Evolutionary conservation across 768 basidiomycete genomes (phyloP), one percentile per base, ranked within the genome.

Genomic region (Serendipita indica): DNA sequence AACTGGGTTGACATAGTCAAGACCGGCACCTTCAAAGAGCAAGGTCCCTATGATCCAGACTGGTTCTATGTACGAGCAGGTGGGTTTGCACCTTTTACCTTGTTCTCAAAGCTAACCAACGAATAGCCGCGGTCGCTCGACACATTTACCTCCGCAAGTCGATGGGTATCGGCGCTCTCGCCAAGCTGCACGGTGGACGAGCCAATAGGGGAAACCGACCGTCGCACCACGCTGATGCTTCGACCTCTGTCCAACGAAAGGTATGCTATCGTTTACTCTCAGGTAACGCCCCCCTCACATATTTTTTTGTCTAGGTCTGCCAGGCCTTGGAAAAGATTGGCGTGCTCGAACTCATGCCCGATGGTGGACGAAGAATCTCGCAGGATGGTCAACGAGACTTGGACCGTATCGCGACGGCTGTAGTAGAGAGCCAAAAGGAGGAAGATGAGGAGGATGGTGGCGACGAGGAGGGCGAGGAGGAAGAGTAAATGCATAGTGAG

Each of bases 141-240:
- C 94, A 97, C 84, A 96, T 97, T 74, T 98, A 99, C 81, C 87
- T 99, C 71, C 89, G 94, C 72, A 93, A 94, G 77, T 86, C 89
- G 69, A 89, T 93, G 67, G 92, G 92, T 67, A 82, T 94, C 63
- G 92, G 91, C 67, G 87, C 87, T 28, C 81, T 96, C 34, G 83
- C 81, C 74, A 98, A 96, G 80, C 86, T 97, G 39, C 92, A 98
- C 75, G 96, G 96, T 72, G 88, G 89, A 63, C 84, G 89, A 70
- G 91, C 92, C 77, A 80, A 90, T 67, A 88, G 96, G 62, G 96
- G 96, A 57, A 89, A 91, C 81, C 86, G 96, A 65, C 92, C 94
- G 52, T 90, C 89, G 63, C 92, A 94, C 77, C 94, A 97, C 75
- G 83, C 79, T 59, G 78, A 86, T 69, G 79, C 83, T 25, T 91